Evolutionary conservation across 192 early-diverging fungal genomes (phyloP), one percentile per base, ranked within the genome.

Genomic region (Coemansia erecta): DNA sequence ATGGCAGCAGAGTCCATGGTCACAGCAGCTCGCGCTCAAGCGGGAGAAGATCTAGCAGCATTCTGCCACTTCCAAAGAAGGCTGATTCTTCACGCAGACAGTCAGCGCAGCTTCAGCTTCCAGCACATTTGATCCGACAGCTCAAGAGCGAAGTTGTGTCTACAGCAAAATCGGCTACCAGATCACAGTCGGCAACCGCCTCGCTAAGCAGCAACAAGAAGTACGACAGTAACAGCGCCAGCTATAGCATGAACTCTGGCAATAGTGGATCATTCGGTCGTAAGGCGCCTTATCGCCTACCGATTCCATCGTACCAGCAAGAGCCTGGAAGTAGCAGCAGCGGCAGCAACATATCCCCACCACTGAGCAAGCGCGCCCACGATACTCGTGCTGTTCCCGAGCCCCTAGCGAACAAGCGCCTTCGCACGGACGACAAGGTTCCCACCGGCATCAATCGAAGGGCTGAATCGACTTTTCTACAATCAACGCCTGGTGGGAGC

Each of bases 91-190:
- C 37, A 42, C 56, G 58, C 31, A 61, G 57, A 13, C 44, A 50
- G 39, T 60, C 65, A 3, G 49, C 52, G 13, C 74, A 77, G 50
- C 66, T 64, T 26, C 61, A 53, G 49, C 26, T 79, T 35, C 76
- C 76, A 4, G 46, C 58, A 2, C 76, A 73, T 41, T 51, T 79
- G 9, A 62, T 79, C 9, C 62, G 70, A 14, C 70, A 79, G 52
- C 60, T 79, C 13, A 79, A 70, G 52, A 79, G 51, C 60, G 76
- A 79, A 33, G 76, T 79, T 14, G 70, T 79, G 17, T 63, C 60
- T 43, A 66, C 66, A 3, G 42, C 66, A 22, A 70, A 63, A 17
- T 44, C 66, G 6, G 56, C 58, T 15, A 35, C 45, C 7, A 53
- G 47, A 19, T 42, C 73, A n/a, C 59, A 47, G 4, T 46, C 65